Percentiles rank a stretch among this genome's conserved stretches.
Evolutionary conservation across 129 eudicot species (phyloP).

Genomic region (Rutidosis leptorrhynchoides): DNA sequence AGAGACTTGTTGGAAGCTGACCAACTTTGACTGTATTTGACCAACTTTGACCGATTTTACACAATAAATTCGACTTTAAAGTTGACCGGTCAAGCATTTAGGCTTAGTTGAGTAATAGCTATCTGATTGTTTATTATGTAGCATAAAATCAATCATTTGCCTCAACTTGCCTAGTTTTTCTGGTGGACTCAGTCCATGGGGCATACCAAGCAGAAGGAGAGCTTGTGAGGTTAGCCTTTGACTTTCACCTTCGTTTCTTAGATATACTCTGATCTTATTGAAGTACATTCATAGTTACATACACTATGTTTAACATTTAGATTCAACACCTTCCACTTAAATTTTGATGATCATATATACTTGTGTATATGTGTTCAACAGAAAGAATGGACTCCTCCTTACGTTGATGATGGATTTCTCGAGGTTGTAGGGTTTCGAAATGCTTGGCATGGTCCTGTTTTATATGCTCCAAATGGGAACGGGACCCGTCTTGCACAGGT

Average conservation of each 20-base stretch:
- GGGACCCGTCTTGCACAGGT: constrained; percentile 99
- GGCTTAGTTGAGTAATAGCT: not conserved
- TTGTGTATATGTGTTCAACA: constrained; percentile 25
- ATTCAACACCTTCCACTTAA: constrained; percentile 8
- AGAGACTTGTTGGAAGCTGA: too few species aligned
- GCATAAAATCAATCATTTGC: constrained; percentile 82
- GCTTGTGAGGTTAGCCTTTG: constrained; percentile 43
- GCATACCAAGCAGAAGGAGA: constrained; percentile 61
- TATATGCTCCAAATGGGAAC: constrained; percentile 78
- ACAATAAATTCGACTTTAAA: too few species aligned
- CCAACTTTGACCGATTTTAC: too few species aligned
- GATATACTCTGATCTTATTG: too few species aligned
- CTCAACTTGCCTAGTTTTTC: constrained; percentile 95
- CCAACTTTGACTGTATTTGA: too few species aligned
- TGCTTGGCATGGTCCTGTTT: constrained; percentile 98
- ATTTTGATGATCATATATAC: constrained; percentile 3
- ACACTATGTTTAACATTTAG: too few species aligned
- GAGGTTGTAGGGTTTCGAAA: constrained; percentile 94
- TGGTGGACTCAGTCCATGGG: constrained; percentile 96
- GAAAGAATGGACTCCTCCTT: constrained; percentile 65
- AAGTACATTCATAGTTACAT: too few species aligned
- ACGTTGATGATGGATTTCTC: constrained; percentile 80
- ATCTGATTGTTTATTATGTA: constrained; percentile 30
- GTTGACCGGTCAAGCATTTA: too few species aligned
- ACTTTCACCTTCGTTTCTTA: not conserved